phyloP scores from a whole-genome alignment of 768 basidiomycete species.

The Galerina sulciceps region DNA sequence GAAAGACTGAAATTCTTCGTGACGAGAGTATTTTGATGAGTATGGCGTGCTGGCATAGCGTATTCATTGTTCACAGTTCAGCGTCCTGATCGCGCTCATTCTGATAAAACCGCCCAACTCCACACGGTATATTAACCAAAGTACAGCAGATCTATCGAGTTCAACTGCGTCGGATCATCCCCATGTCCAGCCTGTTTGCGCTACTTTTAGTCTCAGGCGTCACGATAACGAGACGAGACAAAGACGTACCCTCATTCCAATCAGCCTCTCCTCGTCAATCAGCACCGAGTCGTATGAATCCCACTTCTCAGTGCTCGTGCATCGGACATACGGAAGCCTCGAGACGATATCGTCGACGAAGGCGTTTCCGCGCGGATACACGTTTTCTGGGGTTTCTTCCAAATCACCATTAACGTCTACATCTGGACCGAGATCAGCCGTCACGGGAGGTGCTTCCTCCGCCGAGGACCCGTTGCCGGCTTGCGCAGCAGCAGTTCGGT shows the following conservation, averaged over 20 bases:
- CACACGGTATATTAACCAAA: too few relatives aligned
- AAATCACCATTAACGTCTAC: background rate
- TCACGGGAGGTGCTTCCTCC: background rate
- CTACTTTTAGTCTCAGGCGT: too few relatives aligned
- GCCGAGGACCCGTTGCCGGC: too few relatives aligned
- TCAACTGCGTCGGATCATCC: too few relatives aligned
- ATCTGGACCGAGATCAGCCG: background rate
- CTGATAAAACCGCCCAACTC: too few relatives aligned
- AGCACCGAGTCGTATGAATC: background rate
- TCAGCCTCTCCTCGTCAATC: background rate
- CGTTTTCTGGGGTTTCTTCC: background rate
- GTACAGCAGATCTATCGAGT: too few relatives aligned
- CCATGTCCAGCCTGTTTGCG: too few relatives aligned
- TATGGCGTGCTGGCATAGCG: too few relatives aligned
- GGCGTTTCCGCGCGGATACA: background rate
- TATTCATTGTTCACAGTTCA: too few relatives aligned
- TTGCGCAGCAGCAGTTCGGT: background rate
- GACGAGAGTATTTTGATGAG: too few relatives aligned
- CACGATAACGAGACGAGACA: background rate
- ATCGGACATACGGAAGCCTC: conserved; percentile 2
- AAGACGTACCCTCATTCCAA: background rate
- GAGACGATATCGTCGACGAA: background rate
- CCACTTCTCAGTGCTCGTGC: conserved; percentile 1
- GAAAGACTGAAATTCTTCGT: too few relatives aligned
- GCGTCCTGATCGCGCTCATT: too few relatives aligned